These are phyloP conservation scores for Incumbomyces lentus DNA, from an alignment of 2,329 filamentous ascomycete genomes.

Conservation along the genomic window DNA sequence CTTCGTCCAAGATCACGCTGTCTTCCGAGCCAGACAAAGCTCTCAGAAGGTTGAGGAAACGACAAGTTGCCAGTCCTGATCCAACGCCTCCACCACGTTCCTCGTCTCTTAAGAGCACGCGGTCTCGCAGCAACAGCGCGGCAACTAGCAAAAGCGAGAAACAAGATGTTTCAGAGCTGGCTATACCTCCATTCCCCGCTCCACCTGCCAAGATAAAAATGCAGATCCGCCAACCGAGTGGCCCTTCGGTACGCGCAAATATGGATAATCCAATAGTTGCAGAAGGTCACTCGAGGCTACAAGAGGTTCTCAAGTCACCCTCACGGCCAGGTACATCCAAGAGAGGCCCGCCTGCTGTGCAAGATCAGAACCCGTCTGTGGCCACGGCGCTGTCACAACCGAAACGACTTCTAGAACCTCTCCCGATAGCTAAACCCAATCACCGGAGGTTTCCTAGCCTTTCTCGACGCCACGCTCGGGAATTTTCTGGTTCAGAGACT, in stretches of 20 bases:
- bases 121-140: constrained; percentile 15
- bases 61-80: constrained; percentile 9
- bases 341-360: neutral
- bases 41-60: constrained; percentile 1
- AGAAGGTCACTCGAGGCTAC: constrained; percentile 5
- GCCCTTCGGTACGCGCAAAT: neutral
- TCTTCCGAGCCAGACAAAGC: neutral
- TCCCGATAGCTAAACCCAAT: constrained; percentile 48
- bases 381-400: neutral
- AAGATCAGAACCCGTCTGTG: neutral
- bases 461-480: constrained; percentile 41
- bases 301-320: constrained; percentile 2
- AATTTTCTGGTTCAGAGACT: neutral
- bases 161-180: neutral
- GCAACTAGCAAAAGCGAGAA: neutral
- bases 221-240: neutral
- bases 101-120: constrained; percentile 16
- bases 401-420: constrained; percentile 29
- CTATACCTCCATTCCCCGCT: neutral
- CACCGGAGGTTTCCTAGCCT: constrained; percentile 29
- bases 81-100: constrained; percentile 22
- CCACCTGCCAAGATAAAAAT: neutral
- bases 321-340: neutral
- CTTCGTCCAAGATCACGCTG: constrained; percentile 5
- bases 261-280: neutral